Evolutionary conservation across 164 flowering plant species (phyloP).

Genomic region (Vitis vinifera): ASM3070453v1 NC_081819.1:2935501-2936000

Average conservation of each 20-base stretch:
- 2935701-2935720: constrained; percentile 72
- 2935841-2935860: constrained; percentile 77
- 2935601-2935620: constrained; percentile 15
- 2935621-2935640: constrained; percentile 41
- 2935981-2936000: constrained; percentile 6
- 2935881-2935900: constrained; percentile 87
- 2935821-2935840: constrained; percentile 39
- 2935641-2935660: constrained; percentile 83
- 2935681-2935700: constrained; percentile 81
- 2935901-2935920: not conserved
- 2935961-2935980: not conserved
- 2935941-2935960: not conserved
- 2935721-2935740: constrained; percentile 60
- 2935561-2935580: constrained; percentile 34
- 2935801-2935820: constrained; percentile 67
- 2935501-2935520: constrained; percentile 66
- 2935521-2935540: constrained; percentile 43
- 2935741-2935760: constrained; percentile 71
- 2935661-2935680: constrained; percentile 83
- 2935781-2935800: constrained; percentile 59
- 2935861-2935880: constrained; percentile 76
- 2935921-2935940: not conserved
- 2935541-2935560: constrained; percentile 11
- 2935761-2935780: constrained; percentile 67
- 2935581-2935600: constrained; percentile 16